Conservation (phyloP, 192 early-diverging fungal genomes). For the Podila minutissima region DNA sequence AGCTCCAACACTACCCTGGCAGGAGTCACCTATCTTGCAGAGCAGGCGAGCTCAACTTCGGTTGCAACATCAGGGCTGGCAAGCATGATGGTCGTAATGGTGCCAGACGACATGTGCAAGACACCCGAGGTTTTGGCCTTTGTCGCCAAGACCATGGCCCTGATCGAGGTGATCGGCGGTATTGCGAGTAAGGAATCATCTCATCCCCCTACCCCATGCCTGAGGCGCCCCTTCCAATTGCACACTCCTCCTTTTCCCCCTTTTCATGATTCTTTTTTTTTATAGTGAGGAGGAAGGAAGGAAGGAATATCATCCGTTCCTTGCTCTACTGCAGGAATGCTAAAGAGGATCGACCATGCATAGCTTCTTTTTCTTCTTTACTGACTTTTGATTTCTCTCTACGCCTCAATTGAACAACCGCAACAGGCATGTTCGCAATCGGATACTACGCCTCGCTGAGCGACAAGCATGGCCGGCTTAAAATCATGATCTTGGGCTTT, state of each 20-base stretch:
- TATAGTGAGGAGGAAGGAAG: too few relatives aligned
- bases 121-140: slow-evolving; percentile 38
- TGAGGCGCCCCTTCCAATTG: too few relatives aligned
- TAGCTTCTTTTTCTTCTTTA: slow-evolving; percentile 1
- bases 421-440: slow-evolving; percentile 22
- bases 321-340: background rate
- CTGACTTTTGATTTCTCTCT: too few relatives aligned
- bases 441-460: slow-evolving; percentile 43
- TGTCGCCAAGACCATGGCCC: slow-evolving; percentile 27
- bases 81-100: background rate
- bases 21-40: background rate
- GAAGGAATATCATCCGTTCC: background rate
- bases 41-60: background rate
- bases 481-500: slow-evolving; percentile 24
- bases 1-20: slow-evolving; percentile 9
- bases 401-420: background rate
- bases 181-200: slow-evolving; percentile 26
- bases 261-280: too few relatives aligned
- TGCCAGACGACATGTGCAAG: slow-evolving; percentile 11
- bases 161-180: slow-evolving; percentile 31
- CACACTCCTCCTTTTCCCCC: too few relatives aligned
- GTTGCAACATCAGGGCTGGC: background rate
- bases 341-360: background rate
- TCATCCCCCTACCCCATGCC: too few relatives aligned
- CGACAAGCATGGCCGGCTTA: slow-evolving; percentile 36